Conservation (phyloP, 2,329 filamentous ascomycete genomes). For the Trichoderma gracile region DNA sequence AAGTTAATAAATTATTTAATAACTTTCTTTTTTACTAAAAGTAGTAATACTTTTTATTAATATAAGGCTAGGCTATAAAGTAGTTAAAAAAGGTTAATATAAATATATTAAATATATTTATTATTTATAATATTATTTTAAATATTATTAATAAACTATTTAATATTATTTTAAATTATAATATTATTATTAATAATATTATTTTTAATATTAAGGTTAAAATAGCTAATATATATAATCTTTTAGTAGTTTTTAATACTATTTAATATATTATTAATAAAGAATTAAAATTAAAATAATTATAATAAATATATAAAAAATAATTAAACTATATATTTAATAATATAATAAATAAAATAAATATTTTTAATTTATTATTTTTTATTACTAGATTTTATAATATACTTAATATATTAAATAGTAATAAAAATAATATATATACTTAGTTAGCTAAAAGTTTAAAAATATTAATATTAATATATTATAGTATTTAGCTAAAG, state of each 20-base stretch:
- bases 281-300: neutral
- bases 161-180: neutral
- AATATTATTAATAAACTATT: neutral
- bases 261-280: neutral
- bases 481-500: too few species aligned
- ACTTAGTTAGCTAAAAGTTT: too few species aligned
- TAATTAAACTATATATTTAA: neutral
- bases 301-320: neutral
- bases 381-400: too few species aligned
- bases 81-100: neutral
- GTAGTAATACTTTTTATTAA: neutral
- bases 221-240: neutral
- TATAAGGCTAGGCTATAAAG: neutral
- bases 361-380: too few species aligned
- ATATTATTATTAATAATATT: neutral
- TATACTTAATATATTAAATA: too few species aligned
- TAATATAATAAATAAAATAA: too few species aligned
- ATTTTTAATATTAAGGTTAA: neutral
- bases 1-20: neutral
- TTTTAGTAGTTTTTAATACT: neutral
- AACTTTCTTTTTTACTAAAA: neutral
- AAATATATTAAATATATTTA: neutral
- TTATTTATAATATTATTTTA: neutral
- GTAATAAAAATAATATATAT: too few species aligned
- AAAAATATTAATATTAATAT: too few species aligned